A percentile compares a stretch with the other conserved stretches of the same genome.
phyloP scores from a whole-genome alignment of 495 filamentous ascomycete species.

The Filosporella fistucella region DNA sequence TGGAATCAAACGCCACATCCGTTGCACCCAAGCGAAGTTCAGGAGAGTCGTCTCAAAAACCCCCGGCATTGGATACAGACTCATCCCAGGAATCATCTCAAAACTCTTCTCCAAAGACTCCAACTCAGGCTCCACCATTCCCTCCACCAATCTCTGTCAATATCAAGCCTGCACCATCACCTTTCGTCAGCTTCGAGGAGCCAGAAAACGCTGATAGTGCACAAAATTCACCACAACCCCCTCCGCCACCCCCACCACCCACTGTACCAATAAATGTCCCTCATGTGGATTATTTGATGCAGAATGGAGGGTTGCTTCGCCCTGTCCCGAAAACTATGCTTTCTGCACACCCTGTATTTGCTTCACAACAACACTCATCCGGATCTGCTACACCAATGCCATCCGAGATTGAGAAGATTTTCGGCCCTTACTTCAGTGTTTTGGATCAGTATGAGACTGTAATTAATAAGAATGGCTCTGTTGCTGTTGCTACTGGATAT shows the following conservation, averaged over 20 bases:
- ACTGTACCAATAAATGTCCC: constrained; percentile 62
- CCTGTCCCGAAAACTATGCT: constrained; percentile 65
- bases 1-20: constrained; percentile 62
- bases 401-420: constrained; percentile 61
- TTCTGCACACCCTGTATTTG: constrained; percentile 27
- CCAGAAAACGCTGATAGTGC: constrained; percentile 11
- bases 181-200: constrained; percentile 21
- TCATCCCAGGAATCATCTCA: constrained; percentile 20
- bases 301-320: constrained; percentile 72
- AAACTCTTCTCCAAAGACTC: constrained; percentile 24
- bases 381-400: constrained; percentile 38
- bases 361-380: constrained; percentile 40
- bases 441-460: constrained; percentile 84
- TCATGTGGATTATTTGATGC: constrained; percentile 83
- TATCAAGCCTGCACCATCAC: constrained; percentile 20
- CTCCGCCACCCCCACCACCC: constrained; percentile 81
- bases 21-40: constrained; percentile 55
- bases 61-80: constrained; percentile 15
- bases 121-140: constrained; percentile 21
- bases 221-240: constrained; percentile 50
- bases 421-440: constrained; percentile 72
- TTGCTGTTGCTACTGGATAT: constrained; percentile 96
- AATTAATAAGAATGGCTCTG: constrained; percentile 73
- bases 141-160: constrained; percentile 13
- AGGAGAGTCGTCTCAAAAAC: background rate